phyloP scores from a whole-genome alignment of 202 grass and related monocot genomes.

The Brachypodium distachyon region DNA sequence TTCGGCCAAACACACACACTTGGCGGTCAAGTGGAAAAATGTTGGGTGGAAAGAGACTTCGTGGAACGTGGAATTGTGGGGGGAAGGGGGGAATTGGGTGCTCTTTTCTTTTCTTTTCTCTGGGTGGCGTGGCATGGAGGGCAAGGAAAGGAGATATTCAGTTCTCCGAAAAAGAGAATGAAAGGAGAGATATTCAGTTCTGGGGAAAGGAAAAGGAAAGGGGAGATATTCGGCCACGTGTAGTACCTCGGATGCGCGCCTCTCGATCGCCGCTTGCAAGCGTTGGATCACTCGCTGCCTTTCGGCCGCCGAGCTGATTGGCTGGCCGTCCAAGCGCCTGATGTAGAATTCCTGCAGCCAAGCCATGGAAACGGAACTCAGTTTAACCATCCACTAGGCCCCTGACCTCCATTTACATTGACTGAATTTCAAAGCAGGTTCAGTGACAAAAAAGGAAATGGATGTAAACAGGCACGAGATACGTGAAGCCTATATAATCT shows the following conservation, averaged over 20 bases:
- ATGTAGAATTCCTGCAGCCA: constrained; percentile 85
- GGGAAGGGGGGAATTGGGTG: constrained; percentile 16
- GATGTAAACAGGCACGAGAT: background rate
- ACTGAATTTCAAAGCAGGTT: background rate
- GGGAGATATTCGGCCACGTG: constrained; percentile 18
- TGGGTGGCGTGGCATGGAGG: constrained; percentile 18
- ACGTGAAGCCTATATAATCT: background rate
- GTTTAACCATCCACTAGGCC: too few relatives aligned
- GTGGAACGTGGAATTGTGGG: background rate
- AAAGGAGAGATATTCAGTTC: constrained; percentile 22
- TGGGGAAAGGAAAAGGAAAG: constrained; percentile 24
- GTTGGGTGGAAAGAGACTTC: constrained; percentile 13
- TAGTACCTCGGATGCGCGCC: constrained; percentile 86
- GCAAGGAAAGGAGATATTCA: constrained; percentile 27
- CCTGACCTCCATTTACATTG: background rate
- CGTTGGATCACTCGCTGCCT: constrained; percentile 84
- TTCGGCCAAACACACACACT: constrained; percentile 27
- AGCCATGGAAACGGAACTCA: background rate
- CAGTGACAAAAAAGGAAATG: background rate
- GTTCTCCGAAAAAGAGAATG: too few relatives aligned
- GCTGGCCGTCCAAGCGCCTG: constrained; percentile 61
- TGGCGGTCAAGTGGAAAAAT: constrained; percentile 34
- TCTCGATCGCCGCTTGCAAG: constrained; percentile 71
- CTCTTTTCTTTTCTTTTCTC: background rate
- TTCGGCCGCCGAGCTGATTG: constrained; percentile 80